Conservation (phyloP, 2,329 filamentous ascomycete species). For the Aureobasidium pullulans region DNA sequence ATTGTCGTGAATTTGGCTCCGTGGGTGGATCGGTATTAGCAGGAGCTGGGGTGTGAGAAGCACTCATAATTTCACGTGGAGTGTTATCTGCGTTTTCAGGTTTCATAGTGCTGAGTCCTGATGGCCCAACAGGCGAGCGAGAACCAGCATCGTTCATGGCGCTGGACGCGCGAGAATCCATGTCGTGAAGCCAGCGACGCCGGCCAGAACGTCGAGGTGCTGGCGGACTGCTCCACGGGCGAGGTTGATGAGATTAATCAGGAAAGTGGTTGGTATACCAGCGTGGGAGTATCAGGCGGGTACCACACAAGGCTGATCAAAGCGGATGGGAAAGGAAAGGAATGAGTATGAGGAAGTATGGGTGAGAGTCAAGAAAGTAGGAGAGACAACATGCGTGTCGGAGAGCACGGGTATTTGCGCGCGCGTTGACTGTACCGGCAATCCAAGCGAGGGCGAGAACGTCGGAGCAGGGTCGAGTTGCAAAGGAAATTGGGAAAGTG, state of each 20-base stretch:
- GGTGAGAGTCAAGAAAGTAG: neutral
- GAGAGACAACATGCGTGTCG: conserved; percentile 13
- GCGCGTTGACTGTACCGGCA: conserved; percentile 6
- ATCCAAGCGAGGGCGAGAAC: conserved; percentile 12
- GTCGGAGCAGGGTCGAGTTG: neutral
- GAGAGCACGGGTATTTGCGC: conserved; percentile 12
- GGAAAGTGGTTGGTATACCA: neutral
- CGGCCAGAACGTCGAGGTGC: conserved; percentile 1
- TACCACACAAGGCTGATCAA: neutral
- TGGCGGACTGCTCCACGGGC: conserved; percentile 1
- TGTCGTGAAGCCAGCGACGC: conserved; percentile 1
- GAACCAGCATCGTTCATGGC: conserved; percentile 9
- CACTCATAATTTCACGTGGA: conserved; percentile 8
- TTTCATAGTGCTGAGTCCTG: neutral
- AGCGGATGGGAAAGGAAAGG: neutral
- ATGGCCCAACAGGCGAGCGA: neutral
- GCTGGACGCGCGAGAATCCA: conserved; percentile 10
- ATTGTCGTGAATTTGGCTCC: conserved; percentile 5
- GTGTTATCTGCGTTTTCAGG: neutral
- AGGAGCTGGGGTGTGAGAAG: conserved; percentile 8
- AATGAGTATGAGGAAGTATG: neutral
- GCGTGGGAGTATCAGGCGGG: neutral
- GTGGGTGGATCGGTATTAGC: neutral
- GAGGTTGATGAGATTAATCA: neutral
- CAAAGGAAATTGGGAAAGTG: neutral